Evolutionary conservation across 768 basidiomycete genomes (phyloP).

Genomic region (Leccinellum rugosiceps): DNA sequence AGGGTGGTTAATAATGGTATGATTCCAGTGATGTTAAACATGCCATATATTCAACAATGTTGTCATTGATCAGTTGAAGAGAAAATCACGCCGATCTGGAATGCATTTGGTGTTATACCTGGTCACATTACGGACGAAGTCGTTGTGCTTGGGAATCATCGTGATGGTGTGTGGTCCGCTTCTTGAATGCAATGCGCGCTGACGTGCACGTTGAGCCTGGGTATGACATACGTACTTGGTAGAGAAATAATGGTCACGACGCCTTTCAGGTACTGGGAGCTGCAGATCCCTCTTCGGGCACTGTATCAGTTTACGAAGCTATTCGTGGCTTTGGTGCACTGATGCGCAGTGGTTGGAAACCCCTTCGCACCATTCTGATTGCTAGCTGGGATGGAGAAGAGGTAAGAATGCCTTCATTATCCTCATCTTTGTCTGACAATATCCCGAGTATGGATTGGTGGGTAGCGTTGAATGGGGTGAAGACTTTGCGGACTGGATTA

Average conservation of each 20-base stretch:
- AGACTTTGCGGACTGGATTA: slow-evolving; percentile 82
- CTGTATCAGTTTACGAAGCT: slow-evolving; percentile 52
- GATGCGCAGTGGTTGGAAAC: slow-evolving; percentile 59
- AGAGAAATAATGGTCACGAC: too few species aligned
- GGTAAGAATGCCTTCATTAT: slow-evolving; percentile 27
- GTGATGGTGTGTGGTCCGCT: slow-evolving; percentile 60
- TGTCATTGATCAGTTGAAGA: slow-evolving; percentile 53
- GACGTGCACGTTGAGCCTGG: too few species aligned
- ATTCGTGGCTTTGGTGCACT: slow-evolving; percentile 54
- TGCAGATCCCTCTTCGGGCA: slow-evolving; percentile 54
- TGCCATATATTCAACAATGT: too few species aligned
- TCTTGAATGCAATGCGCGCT: too few species aligned
- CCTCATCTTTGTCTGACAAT: too few species aligned
- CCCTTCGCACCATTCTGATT: slow-evolving; percentile 67
- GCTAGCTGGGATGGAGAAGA: slow-evolving; percentile 82
- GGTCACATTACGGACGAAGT: slow-evolving; percentile 91
- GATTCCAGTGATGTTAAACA: neutral
- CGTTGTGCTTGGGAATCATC: slow-evolving; percentile 83
- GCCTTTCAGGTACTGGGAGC: slow-evolving; percentile 43
- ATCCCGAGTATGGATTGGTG: slow-evolving; percentile 55
- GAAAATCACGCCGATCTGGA: slow-evolving; percentile 89
- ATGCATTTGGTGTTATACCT: slow-evolving; percentile 82
- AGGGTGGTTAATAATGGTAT: slow-evolving; percentile 56
- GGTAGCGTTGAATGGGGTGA: slow-evolving; percentile 95
- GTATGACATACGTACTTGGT: too few species aligned